These are phyloP conservation scores for Phallus indusiatus DNA, from an alignment of 768 basidiomycete species.

Conservation along the genomic window DNA sequence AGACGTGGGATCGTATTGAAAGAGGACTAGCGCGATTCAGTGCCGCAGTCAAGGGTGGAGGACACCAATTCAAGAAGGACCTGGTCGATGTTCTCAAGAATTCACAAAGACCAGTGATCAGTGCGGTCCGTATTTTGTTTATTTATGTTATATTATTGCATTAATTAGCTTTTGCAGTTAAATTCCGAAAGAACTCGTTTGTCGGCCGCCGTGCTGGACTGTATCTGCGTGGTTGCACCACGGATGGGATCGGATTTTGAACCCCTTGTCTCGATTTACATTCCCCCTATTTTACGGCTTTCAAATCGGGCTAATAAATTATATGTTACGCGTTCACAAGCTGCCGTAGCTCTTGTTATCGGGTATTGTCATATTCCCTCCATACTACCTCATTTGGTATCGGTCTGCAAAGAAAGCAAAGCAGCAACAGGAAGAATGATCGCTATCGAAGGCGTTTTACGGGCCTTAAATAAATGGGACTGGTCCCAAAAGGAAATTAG, in stretches of 20 bases:
- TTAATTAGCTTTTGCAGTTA: slow-evolving; percentile 13
- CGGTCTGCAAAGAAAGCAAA: slow-evolving; percentile 53
- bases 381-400: slow-evolving; percentile 51
- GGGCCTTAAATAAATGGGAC: slow-evolving; percentile 65
- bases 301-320: slow-evolving; percentile 76
- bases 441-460: slow-evolving; percentile 55
- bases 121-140: slow-evolving; percentile 30
- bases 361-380: slow-evolving; percentile 58
- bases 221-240: slow-evolving; percentile 43
- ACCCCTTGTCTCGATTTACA: slow-evolving; percentile 50
- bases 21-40: slow-evolving; percentile 38
- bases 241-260: slow-evolving; percentile 57
- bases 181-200: slow-evolving; percentile 67
- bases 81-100: slow-evolving; percentile 42
- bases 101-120: slow-evolving; percentile 43
- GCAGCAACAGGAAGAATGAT: slow-evolving; percentile 51
- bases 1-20: slow-evolving; percentile 66
- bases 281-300: slow-evolving; percentile 58
- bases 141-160: neutral
- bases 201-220: slow-evolving; percentile 56
- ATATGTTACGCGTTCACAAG: slow-evolving; percentile 53
- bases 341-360: slow-evolving; percentile 50
- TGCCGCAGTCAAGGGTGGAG: slow-evolving; percentile 41
- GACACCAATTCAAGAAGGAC: slow-evolving; percentile 40
- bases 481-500: slow-evolving; percentile 75